phyloP scores from a whole-genome alignment of 2,329 filamentous ascomycete genomes.

The Diaporthe citrichinensis region DNA sequence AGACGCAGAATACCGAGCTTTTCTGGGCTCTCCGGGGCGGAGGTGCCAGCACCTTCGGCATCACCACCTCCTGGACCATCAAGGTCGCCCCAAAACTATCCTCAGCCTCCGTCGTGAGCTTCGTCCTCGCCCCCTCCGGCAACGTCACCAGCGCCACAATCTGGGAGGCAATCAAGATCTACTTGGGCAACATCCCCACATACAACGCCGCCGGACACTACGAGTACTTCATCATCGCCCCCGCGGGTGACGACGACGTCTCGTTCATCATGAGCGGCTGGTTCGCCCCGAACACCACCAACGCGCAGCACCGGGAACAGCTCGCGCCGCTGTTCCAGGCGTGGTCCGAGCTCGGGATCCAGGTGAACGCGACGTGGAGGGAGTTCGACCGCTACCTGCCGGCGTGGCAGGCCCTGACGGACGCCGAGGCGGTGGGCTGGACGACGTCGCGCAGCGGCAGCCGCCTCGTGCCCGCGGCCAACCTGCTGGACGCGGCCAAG shows the following conservation, averaged over 20 bases:
- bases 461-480: constrained; percentile 17
- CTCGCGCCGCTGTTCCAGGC: constrained; percentile 45
- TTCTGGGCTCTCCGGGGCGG: constrained; percentile 65
- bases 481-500: neutral
- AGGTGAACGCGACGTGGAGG: neutral
- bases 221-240: constrained; percentile 49
- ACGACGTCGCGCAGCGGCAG: neutral
- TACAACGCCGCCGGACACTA: constrained; percentile 66
- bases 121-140: constrained; percentile 53
- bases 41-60: constrained; percentile 53
- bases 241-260: neutral
- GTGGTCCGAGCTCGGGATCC: neutral
- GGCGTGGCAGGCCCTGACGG: neutral
- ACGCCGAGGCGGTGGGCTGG: neutral
- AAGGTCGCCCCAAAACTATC: constrained; percentile 45
- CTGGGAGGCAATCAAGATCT: constrained; percentile 61
- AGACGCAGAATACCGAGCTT: constrained; percentile 58
- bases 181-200: constrained; percentile 61
- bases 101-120: neutral
- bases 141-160: constrained; percentile 66
- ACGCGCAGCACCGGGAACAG: constrained; percentile 8
- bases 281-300: constrained; percentile 34
- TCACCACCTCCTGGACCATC: constrained; percentile 49
- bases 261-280: constrained; percentile 31
- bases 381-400: constrained; percentile 5